Conservation (phyloP, 345 rosid species). For the Cardamine chenopodiifolia region DNA sequence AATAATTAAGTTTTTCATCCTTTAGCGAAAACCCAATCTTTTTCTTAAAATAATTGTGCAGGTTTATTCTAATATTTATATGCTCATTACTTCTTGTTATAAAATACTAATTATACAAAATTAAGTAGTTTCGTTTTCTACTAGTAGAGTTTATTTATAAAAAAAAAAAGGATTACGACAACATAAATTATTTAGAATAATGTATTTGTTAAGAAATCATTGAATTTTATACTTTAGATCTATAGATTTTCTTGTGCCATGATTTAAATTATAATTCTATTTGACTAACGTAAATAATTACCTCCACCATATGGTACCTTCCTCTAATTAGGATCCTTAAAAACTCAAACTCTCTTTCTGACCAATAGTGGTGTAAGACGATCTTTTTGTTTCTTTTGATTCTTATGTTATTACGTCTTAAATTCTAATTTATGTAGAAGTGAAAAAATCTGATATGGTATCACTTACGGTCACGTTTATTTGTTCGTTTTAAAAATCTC, state of each 20-base stretch:
- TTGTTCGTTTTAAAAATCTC: too few relatives aligned
- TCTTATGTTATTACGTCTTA: too few relatives aligned
- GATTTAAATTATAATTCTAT: neutral
- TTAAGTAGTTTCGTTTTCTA: neutral
- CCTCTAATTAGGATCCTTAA: neutral
- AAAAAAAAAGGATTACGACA: neutral
- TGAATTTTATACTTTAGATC: neutral
- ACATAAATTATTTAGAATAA: neutral
- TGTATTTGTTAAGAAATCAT: neutral
- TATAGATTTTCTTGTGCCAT: neutral
- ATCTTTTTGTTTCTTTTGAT: too few relatives aligned
- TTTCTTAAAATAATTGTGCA: neutral
- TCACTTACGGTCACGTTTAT: too few relatives aligned
- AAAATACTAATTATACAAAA: neutral
- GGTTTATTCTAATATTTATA: neutral
- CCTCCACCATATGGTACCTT: neutral
- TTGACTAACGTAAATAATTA: neutral
- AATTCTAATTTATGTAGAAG: too few relatives aligned
- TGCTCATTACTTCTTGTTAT: neutral
- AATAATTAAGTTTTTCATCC: neutral
- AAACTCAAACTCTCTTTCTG: too few relatives aligned
- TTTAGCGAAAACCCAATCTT: neutral
- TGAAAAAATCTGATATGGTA: too few relatives aligned
- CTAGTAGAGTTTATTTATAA: neutral
- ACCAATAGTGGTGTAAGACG: too few relatives aligned